Conservation (phyloP, 306 rosid species). For the Dryas octopetala region DNA sequence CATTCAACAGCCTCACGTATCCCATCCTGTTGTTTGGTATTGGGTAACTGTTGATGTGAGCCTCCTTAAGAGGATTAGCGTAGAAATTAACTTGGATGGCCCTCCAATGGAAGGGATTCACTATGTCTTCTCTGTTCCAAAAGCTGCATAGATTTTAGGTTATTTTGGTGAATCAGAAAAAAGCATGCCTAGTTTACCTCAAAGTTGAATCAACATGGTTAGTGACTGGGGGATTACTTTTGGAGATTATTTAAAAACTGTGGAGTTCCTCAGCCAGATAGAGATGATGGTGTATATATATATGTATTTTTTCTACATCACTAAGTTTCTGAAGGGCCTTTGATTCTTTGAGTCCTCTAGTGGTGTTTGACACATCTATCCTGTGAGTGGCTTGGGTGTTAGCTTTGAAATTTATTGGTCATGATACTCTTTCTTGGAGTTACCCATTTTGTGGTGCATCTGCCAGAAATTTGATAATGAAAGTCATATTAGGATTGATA, state of each 20-base stretch:
- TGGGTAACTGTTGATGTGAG: background rate
- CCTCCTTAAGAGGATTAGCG: background rate
- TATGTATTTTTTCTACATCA: no score
- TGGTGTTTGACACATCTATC: background rate
- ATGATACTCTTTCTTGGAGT: background rate
- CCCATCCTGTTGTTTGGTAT: background rate
- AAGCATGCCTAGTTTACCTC: background rate
- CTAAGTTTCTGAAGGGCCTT: no score
- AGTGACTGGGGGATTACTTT: background rate
- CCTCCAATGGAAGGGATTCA: background rate
- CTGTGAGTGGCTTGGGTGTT: background rate
- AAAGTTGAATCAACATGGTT: background rate
- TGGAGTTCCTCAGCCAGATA: background rate
- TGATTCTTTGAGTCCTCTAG: background rate
- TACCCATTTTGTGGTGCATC: background rate
- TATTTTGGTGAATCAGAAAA: background rate
- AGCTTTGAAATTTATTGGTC: background rate
- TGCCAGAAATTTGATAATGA: background rate
- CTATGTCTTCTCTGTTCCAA: background rate
- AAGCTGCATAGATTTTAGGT: background rate
- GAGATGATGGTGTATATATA: background rate
- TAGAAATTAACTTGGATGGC: background rate
- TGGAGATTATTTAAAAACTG: background rate
- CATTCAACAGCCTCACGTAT: background rate
- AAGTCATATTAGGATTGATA: background rate